Evolutionary conservation across 805 yeast species (phyloP), one percentile per base, ranked within the genome.

Genomic region (Candida hungchunana): DNA sequence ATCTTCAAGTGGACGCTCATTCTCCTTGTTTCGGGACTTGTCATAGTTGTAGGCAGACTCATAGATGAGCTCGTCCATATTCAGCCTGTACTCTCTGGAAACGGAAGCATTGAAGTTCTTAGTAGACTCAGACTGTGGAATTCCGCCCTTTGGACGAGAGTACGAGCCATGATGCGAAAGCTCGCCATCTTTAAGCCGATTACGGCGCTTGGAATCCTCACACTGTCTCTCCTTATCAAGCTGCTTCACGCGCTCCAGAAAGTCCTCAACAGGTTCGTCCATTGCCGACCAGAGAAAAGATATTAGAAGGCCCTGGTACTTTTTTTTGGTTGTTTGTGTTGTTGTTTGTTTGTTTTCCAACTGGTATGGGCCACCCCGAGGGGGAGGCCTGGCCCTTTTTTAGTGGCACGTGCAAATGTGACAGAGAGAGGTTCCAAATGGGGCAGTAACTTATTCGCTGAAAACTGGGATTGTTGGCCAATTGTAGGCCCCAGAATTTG

Each of bases 11-110:
- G 31, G 28, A 6, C 11, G 19, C 1, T 26, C 16, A 15, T 26
- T 21, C 17, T 29, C 31, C n/a, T 32, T 23, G 26, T 29, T 42
- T 17, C 34, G 29, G 4, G 66, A 88, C 21, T 63, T 59, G 8
- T 64, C 63, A 7, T 57, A 51, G 45, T 77, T 79, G 61, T 90
- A 83, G 4, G 80, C 71, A 33, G 66, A 58, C 58, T 82, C 89
- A 37, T 67, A 69, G 63, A 79, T 70, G 48, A 82, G 65, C 6
- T 64, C 60, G 43, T 59, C 62, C 37, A 67, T 56, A 20, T 47
- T 37, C 8, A 51, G 36, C 55, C 79, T 75, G 31, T 69, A 72
- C 7, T 65, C 64, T 18, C 48, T 47, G 4, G 80, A 67, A 14
- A 74, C 70, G 24, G 58, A 50, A 34, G 39, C 25, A 17, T 48